Evolutionary conservation across 192 early-diverging fungal species (phyloP), one percentile per base, ranked within the genome.

Genomic region (Entomortierella beljakovae): DNA sequence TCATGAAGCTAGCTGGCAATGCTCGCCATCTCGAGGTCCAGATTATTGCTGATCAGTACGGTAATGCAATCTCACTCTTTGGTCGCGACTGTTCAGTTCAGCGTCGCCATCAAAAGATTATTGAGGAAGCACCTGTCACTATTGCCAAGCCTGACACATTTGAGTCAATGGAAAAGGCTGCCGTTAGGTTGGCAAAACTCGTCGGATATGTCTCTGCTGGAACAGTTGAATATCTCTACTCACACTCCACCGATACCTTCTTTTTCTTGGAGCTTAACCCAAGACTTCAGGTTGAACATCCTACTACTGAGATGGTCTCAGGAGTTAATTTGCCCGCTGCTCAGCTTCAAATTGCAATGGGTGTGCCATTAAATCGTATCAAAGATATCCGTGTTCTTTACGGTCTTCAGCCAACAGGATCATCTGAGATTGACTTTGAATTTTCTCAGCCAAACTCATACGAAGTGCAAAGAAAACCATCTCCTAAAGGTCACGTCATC

Each of bases 271-370:
- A 99, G 85, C 86, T 99, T 49, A 99, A 99, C 85, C 98, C 98
- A 56, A 89, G 98, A 79, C 83, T 99, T 74, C 98, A 99, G 86
- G 98, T 99, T 25, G 98, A 99, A 85, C 98, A 99, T 84, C 97
- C 98, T 48, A 98, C 96, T 9, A 98, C 97, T 7, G 97, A 99
- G 80, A 99, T 99, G 92, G 97, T 98, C 33, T 96, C 96, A 20
- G 96, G 97, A 57, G 97, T 98, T 68, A 97, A 99, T 71, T 86
- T 99, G 63, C 98, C 98, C 26, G 98, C 98, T 53, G 95, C 97
- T 11, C 98, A 99, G 84, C 87, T 99, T 54, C 97, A 97, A 80
- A 93, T 99, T 49, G 94, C 98, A n/a, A 99, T 98, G 97, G 98
- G 98, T 79, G 95, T 99, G 56, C 98, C 98, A 32, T 87, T 99